These are phyloP conservation scores for Eremothecium cymbalariae DNA, from an alignment of 1,139 yeast species.

Conservation along the genomic window DNA sequence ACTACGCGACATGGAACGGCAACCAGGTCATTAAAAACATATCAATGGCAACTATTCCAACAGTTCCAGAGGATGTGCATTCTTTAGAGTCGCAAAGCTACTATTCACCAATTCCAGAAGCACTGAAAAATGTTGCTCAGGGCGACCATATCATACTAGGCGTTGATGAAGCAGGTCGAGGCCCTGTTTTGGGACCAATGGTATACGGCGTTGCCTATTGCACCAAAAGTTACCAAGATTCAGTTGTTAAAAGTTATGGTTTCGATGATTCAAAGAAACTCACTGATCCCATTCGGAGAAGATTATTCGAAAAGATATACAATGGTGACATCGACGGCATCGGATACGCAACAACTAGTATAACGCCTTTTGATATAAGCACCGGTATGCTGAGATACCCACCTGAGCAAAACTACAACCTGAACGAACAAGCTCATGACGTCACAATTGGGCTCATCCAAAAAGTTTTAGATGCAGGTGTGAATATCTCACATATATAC, in stretches of 20 bases:
- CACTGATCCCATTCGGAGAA: slow-evolving; percentile 61
- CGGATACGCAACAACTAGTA: slow-evolving; percentile 82
- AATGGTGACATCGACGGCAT: slow-evolving; percentile 47
- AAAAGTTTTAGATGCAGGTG: slow-evolving; percentile 50
- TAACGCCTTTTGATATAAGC: slow-evolving; percentile 83
- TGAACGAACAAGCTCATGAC: slow-evolving; percentile 95
- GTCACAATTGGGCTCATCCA: slow-evolving; percentile 75
- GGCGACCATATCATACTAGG: slow-evolving; percentile 47
- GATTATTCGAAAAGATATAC: slow-evolving; percentile 54
- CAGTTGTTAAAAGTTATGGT: slow-evolving; percentile 50
- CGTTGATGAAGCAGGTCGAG: slow-evolving; percentile 97
- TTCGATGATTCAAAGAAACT: slow-evolving; percentile 91
- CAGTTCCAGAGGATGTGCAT: slow-evolving; percentile 2
- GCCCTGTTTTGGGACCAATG: slow-evolving; percentile 97
- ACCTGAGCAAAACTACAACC: slow-evolving; percentile 54
- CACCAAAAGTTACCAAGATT: slow-evolving; percentile 43
- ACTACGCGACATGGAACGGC: too few species aligned
- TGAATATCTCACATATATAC: slow-evolving; percentile 59
- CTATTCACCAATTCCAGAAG: slow-evolving; percentile 33
- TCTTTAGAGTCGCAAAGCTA: slow-evolving; percentile 31
- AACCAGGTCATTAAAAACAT: too few species aligned
- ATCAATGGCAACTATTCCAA: slow-evolving; percentile 2
- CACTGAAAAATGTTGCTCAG: slow-evolving; percentile 15
- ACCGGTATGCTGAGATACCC: slow-evolving; percentile 74
- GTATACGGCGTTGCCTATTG: slow-evolving; percentile 88